These are phyloP conservation scores for Solanum paucissectum DNA, from an alignment of 257 asterid genomes.

Conservation along the genomic window DNA sequence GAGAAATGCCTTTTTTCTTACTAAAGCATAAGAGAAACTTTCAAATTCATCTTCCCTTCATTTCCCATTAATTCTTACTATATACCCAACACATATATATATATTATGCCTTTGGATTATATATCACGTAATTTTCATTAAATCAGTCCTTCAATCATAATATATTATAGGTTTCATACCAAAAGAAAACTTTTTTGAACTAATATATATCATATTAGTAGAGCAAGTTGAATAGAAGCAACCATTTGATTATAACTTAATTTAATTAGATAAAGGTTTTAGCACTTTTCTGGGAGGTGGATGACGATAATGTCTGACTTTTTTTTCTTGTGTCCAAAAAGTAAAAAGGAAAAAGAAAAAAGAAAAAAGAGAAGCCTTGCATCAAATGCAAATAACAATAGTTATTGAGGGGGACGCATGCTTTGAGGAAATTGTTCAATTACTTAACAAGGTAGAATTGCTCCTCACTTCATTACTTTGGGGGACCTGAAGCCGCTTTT, in stretches of 20 bases:
- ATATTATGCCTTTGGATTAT: too few species aligned
- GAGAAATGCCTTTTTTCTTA: too few species aligned
- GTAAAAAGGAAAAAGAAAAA: neutral
- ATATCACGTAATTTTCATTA: neutral
- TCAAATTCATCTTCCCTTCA: too few species aligned
- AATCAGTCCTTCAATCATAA: neutral
- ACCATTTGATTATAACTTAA: neutral
- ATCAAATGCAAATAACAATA: neutral
- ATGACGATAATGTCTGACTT: neutral
- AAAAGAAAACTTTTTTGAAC: neutral
- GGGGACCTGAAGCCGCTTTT: neutral
- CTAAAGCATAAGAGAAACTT: too few species aligned
- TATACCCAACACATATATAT: too few species aligned
- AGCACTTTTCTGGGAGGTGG: neutral
- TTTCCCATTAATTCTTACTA: too few species aligned
- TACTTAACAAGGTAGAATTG: neutral
- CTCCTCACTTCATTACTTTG: neutral
- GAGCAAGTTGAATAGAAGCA: neutral
- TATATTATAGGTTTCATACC: neutral
- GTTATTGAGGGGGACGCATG: neutral
- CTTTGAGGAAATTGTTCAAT: neutral
- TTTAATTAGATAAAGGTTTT: neutral
- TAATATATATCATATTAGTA: neutral
- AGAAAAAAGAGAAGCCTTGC: neutral
- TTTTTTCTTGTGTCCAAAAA: neutral